Evolutionary conservation across 179 eudicot species (phyloP), one percentile per base, ranked within the genome.

Genomic region (Gypsophila paniculata): DNA sequence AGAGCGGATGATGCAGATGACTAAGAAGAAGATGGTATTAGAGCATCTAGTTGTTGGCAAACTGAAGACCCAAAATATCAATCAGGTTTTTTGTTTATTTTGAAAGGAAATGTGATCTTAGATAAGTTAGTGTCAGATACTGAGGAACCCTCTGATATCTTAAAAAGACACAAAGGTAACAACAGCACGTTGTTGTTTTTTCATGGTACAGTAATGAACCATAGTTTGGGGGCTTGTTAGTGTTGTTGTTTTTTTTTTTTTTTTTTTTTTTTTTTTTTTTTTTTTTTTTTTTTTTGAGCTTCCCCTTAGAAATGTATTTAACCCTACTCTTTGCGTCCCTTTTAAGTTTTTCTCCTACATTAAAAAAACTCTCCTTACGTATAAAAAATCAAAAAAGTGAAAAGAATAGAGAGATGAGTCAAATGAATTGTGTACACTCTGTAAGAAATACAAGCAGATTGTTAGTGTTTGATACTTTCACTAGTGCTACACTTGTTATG

Each of bases 1-100:
- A 74, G 99, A 95, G 85, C 86, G 96, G 81, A 95, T 92, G 99
- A 95, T 95, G 98, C 91, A 95, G 79, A 83, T 95, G 99, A 95
- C 99, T 19, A 95, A 93, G 85, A 93, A 90, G 84, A 93, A 95
- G 83, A 95, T 90, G 99, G 91, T 92, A 55, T 82, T 92, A 77
- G 99, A 95, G 82, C 99, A 95, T 86, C 80, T 92, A 68, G 98
- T 95, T 75, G 98, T 95, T 44, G 99, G 99, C 71, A 92, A 84
- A 87, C 87, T 95, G 62, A 95, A 95, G 84, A 82, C 89, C 51
- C 99, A 90, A 79, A 95, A 92, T 74, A 86, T 95, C 67, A 95
- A 95, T 80, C 98, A 95, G 99, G 99, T n/a, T n/a, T n/a, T n/a
- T n/a, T n/a, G n/a, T n/a, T n/a, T n/a, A n/a, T n/a, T n/a, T n/a